Percentiles rank a stretch among this genome's conserved stretches.
Conservation (phyloP, 176 grass and related monocot species). For the Musa beccarii region DNA sequence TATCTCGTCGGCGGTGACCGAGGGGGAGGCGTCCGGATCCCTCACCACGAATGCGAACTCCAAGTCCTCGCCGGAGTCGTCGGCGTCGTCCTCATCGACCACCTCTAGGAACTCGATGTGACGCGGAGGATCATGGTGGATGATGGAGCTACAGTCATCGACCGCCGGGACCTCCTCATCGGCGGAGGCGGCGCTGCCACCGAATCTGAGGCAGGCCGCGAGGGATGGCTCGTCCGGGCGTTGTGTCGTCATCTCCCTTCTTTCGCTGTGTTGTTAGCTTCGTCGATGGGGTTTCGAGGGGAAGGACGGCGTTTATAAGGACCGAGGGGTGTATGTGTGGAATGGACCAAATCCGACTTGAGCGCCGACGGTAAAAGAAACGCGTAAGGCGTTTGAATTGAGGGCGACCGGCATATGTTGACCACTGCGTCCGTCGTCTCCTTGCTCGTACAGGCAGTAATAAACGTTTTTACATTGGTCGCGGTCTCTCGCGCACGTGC, state of each 20-base stretch:
- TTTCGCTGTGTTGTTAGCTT: not conserved
- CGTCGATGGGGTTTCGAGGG: not conserved
- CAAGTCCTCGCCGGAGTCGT: constrained; percentile 5
- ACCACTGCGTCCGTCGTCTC: not conserved
- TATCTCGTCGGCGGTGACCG: constrained; percentile 12
- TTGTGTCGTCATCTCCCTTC: not conserved
- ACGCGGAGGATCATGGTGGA: not conserved
- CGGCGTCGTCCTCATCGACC: not conserved
- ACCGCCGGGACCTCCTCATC: not conserved
- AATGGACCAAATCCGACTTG: too few relatives aligned
- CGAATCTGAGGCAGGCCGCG: not conserved
- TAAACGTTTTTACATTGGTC: not conserved
- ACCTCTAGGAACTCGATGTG: not conserved
- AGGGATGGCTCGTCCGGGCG: not conserved
- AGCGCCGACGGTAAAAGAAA: not conserved
- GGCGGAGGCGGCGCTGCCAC: not conserved
- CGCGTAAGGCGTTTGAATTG: not conserved
- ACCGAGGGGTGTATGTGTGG: not conserved
- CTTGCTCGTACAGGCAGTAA: not conserved
- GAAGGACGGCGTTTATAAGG: not conserved
- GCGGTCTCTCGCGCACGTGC: not conserved
- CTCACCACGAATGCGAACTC: constrained; percentile 9
- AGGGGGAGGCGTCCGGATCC: not conserved
- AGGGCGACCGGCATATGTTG: not conserved
- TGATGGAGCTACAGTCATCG: too few relatives aligned